phyloP scores from a whole-genome alignment of 495 filamentous ascomycete genomes.

The Elaphomyces granulatus region DNA sequence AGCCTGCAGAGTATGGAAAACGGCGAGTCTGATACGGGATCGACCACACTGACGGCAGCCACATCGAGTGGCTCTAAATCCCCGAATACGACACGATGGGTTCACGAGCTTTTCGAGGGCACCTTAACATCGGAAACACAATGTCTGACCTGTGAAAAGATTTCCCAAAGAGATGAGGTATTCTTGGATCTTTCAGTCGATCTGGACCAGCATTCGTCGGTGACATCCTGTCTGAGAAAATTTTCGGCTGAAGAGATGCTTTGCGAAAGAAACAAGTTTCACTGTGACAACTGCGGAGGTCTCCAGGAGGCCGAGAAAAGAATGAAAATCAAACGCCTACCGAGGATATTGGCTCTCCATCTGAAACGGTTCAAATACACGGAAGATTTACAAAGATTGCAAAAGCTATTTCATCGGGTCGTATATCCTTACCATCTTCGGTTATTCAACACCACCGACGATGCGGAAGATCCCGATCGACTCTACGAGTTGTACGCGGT shows the following conservation, averaged over 20 bases:
- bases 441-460: slow-evolving; percentile 95
- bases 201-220: slow-evolving; percentile 87
- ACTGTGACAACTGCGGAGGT: slow-evolving; percentile 93
- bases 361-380: slow-evolving; percentile 97
- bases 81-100: slow-evolving; percentile 62
- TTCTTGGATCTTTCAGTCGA: slow-evolving; percentile 95
- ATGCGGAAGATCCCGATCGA: slow-evolving; percentile 86
- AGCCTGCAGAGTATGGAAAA: slow-evolving; percentile 16
- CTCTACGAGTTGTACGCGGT: slow-evolving; percentile 96
- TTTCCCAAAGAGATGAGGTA: slow-evolving; percentile 86
- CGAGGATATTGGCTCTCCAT: slow-evolving; percentile 81
- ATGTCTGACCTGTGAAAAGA: slow-evolving; percentile 91
- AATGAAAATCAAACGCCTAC: slow-evolving; percentile 96
- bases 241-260: slow-evolving; percentile 99
- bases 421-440: slow-evolving; percentile 94
- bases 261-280: slow-evolving; percentile 96
- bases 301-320: slow-evolving; percentile 96
- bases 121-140: slow-evolving; percentile 90
- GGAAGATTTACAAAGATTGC: slow-evolving; percentile 79
- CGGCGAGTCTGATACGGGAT: slow-evolving; percentile 16
- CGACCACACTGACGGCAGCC: slow-evolving; percentile 29
- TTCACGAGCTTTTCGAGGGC: slow-evolving; percentile 94
- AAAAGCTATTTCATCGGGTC: slow-evolving; percentile 94
- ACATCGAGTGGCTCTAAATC: slow-evolving; percentile 32
- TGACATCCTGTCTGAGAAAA: slow-evolving; percentile 85